Evolutionary conservation across 306 rosid species (phyloP).

Genomic region (Amphicarpaea edgeworthii): DNA sequence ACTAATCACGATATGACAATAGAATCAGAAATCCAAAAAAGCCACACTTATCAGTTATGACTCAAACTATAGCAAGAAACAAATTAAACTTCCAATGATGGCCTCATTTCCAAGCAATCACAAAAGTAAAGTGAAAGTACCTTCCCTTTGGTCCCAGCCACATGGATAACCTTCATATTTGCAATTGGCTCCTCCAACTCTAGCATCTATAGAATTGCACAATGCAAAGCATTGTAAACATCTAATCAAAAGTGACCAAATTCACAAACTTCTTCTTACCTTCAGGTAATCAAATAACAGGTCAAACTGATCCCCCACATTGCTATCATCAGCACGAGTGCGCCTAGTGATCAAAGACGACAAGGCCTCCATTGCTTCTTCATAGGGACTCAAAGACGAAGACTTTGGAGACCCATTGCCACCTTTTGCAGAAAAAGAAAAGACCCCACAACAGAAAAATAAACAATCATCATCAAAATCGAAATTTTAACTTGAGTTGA

Average conservation of each 20-base stretch:
- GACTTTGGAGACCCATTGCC: constrained; percentile 54
- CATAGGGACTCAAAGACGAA: constrained; percentile 60
- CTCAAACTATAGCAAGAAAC: constrained; percentile 17
- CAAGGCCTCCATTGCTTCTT: constrained; percentile 84
- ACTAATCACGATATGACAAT: constrained; percentile 5
- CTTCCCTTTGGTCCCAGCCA: constrained; percentile 99
- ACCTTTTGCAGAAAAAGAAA: constrained; percentile 44
- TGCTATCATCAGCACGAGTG: constrained; percentile 83
- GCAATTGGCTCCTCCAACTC: constrained; percentile 88
- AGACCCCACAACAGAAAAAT: constrained; percentile 14
- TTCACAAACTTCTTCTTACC: constrained; percentile 51
- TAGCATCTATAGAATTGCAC: constrained; percentile 62
- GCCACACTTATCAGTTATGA: not conserved
- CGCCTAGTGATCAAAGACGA: constrained; percentile 87
- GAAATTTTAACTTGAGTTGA: constrained; percentile 19
- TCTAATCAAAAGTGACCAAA: constrained; percentile 35
- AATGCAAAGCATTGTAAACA: constrained; percentile 7
- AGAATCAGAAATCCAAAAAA: constrained; percentile 30
- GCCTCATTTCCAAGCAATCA: constrained; percentile 47
- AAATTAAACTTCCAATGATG: constrained; percentile 24
- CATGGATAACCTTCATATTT: constrained; percentile 91
- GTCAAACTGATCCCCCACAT: constrained; percentile 78
- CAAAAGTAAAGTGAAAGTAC: constrained; percentile 50
- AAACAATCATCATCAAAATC: constrained; percentile 3
- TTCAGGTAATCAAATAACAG: constrained; percentile 71